Conservation (phyloP, 345 rosid species). For the Boechera divaricarpa region DNA sequence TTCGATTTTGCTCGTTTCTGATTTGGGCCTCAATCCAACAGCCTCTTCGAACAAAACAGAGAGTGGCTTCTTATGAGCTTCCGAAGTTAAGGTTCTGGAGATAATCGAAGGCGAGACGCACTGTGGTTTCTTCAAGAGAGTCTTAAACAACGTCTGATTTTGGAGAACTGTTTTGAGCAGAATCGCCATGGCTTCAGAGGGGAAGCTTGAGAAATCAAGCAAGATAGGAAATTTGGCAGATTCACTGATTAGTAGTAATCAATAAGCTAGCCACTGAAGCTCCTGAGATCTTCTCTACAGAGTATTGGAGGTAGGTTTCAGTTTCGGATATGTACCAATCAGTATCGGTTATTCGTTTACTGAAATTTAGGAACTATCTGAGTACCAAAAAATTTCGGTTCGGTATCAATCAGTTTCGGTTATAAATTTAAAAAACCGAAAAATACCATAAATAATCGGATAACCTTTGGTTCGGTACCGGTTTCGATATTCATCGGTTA, state of each 20-base stretch:
- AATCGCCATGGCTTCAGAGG: conserved; percentile 38
- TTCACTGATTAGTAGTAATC: neutral
- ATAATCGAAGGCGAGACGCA: conserved; percentile 26
- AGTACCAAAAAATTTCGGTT: no score
- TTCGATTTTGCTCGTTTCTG: conserved; percentile 40
- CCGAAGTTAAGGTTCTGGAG: conserved; percentile 37
- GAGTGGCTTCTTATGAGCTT: conserved; percentile 49
- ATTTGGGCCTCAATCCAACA: conserved; percentile 53
- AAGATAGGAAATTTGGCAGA: neutral
- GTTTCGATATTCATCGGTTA: no score
- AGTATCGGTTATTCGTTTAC: no score
- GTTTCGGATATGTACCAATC: no score
- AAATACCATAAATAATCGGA: no score
- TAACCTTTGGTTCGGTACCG: no score
- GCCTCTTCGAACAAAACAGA: conserved; percentile 57
- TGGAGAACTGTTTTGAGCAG: conserved; percentile 39
- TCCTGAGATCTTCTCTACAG: neutral
- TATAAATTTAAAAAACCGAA: no score
- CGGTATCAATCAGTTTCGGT: no score
- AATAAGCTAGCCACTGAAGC: conserved; percentile 20
- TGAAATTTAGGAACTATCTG: no score
- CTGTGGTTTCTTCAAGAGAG: conserved; percentile 26
- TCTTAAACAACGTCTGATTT: conserved; percentile 40
- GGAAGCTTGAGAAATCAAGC: neutral
- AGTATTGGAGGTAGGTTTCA: no score